Evolutionary conservation across 1,139 yeast species (phyloP).

Genomic region (Hanseniaspora uvarum): DNA sequence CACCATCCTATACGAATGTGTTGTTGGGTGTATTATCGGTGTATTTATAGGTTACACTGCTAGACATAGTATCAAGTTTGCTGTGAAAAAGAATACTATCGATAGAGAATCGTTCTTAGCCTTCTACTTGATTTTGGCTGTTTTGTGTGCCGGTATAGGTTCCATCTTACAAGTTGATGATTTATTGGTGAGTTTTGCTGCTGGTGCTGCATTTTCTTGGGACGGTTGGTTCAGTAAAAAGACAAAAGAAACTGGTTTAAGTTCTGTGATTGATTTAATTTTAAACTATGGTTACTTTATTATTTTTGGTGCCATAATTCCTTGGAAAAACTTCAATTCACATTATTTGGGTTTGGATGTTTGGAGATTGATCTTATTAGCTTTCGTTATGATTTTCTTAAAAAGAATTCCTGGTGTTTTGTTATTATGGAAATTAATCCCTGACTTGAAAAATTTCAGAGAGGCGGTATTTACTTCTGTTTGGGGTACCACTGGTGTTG

Average conservation of each 20-base stretch:
- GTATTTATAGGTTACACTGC: constrained; percentile 30
- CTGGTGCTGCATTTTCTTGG: constrained; percentile 28
- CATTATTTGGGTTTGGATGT: constrained; percentile 25
- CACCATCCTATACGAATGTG: constrained; percentile 32
- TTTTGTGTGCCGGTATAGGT: constrained; percentile 32
- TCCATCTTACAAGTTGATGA: constrained; percentile 35
- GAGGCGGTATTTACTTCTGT: constrained; percentile 37
- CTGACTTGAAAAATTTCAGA: constrained; percentile 32
- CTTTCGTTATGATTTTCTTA: constrained; percentile 29
- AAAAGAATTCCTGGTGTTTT: constrained; percentile 34
- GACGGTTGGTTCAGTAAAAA: constrained; percentile 32
- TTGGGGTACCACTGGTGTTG: constrained; percentile 42
- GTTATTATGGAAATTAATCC: constrained; percentile 30
- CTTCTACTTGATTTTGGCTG: constrained; percentile 25
- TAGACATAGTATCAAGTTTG: constrained; percentile 25
- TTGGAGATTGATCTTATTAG: constrained; percentile 32
- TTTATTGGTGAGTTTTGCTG: constrained; percentile 33
- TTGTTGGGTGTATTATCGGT: constrained; percentile 32
- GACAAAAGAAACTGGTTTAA: constrained; percentile 20
- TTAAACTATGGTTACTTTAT: constrained; percentile 32
- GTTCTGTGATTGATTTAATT: constrained; percentile 26
- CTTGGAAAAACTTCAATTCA: constrained; percentile 30
- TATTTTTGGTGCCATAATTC: constrained; percentile 34
- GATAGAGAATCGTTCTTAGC: constrained; percentile 28
- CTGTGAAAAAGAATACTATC: constrained; percentile 23